Base-by-base conservation (phyloP, 208 protist species). In the Wallacemonas rigidus region DNA sequence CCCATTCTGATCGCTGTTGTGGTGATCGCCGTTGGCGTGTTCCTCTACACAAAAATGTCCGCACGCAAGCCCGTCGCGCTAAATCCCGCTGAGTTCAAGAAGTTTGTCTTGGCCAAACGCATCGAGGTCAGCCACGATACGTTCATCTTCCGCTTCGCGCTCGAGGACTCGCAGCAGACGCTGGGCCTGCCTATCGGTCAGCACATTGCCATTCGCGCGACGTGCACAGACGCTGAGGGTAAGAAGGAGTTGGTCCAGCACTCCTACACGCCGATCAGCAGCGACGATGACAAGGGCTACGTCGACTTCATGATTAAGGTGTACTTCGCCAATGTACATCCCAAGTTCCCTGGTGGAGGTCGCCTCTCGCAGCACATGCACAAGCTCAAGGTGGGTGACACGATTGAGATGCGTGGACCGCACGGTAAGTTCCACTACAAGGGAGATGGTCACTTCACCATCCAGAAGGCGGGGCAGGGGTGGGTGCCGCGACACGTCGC, bases 291-390 rank as follows among this genome's bases (percentile, higher is more conserved):
- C 36, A 73, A 87, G 60, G 96, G 94, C 63, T 89, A 92, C 78
- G 92, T 98, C 5, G 94, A 98, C 61, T 91, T 98, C 56, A 82
- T 98, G 45, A 85, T 98, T 63, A 98, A 98, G 77, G 87, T 98
- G 38, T 98, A 98, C 85, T 89, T 91, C 51, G 80, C 82, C 35
- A 86, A 85, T 62, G 81, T 87, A 38, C 78, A 94, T 69, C 90
- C 91, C 43, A 86, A 85, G 54, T 98, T 94, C 82, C 95, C 95
- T 1, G 53, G 89, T 51, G 95, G 95, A 35, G 92, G 93, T 9
- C 92, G 94, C 12, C 88, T 98, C 53, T 90, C 91, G 39, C 94
- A 98, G 80, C 67, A 98, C 81, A 62, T 98, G 51, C 84, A 97
- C 47, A 38, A 79, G 44, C 73, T 98, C 71, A 74, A 83, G 40